Evolutionary conservation across 208 protist species (phyloP), one percentile per base, ranked within the genome.

Genomic region (Crithidia mellificae): DNA sequence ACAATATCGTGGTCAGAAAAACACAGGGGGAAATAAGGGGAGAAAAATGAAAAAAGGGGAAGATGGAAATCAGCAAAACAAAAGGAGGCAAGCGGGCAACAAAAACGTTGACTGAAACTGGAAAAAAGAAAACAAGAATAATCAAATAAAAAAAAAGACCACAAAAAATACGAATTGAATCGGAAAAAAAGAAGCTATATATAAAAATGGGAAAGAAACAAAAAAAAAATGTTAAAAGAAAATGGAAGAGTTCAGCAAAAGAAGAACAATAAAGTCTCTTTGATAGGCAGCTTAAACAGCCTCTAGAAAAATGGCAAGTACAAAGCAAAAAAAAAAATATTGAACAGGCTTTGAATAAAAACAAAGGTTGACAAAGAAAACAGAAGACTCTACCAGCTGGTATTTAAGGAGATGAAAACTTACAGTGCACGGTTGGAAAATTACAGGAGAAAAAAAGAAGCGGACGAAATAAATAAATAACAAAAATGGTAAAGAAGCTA

Each of bases 61-160:
- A 5, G 34, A 38, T 38, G 5, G 34, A 38, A 38, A n/a, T n/a
- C n/a, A n/a, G n/a, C n/a, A n/a, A n/a, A n/a, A n/a, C n/a, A 38
- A 38, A 38, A 38, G 34, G 7, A 38, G 34, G 34, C 34, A 38
- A 38, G 34, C 34, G 34, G 34, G 34, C 34, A 38, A 38, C 34
- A 11, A 12, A 38, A 5, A 38, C 9, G 41, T 47, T 52, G 8
- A 20, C 50, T 38, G 8, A 29, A 30, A 38, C 3, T 14, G 19
- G 15, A 55, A 32, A 38, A 55, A 55, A 38, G 20, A 6, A 52
- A 56, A 56, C 11, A 39, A 39, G n/a, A 17, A 24, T 6, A 44
- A 11, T n/a, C n/a, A n/a, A n/a, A n/a, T 36, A 55, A 32, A 38
- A 55, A 55, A 38, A 38, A 6, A 52, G 39, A 56, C 11, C 39